phyloP scores from a whole-genome alignment of 805 yeast genomes.

The Candida odintsovae region DNA sequence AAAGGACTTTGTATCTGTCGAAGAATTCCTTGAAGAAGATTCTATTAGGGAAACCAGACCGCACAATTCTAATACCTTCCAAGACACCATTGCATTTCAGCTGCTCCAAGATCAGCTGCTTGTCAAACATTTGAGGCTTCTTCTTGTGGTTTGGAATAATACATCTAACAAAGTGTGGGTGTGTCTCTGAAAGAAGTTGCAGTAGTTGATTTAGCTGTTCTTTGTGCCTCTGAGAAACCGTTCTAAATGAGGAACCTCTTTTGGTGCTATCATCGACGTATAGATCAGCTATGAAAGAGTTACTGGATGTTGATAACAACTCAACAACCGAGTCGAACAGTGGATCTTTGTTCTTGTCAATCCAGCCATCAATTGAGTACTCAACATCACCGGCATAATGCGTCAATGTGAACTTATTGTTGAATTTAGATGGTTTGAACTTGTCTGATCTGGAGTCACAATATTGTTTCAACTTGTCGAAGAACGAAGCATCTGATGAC shows the following conservation, averaged over 20 bases:
- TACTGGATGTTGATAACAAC: slow-evolving; percentile 52
- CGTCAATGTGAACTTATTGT: slow-evolving; percentile 73
- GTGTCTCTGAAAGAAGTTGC: slow-evolving; percentile 69
- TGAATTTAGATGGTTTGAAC: slow-evolving; percentile 67
- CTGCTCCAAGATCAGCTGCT: slow-evolving; percentile 75
- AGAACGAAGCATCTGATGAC: slow-evolving; percentile 76
- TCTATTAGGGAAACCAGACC: slow-evolving; percentile 96
- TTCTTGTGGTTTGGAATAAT: slow-evolving; percentile 84
- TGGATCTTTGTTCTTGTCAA: slow-evolving; percentile 92
- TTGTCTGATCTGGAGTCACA: slow-evolving; percentile 52
- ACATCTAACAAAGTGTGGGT: slow-evolving; percentile 96
- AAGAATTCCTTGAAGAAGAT: slow-evolving; percentile 78
- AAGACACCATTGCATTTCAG: slow-evolving; percentile 94
- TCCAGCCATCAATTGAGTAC: slow-evolving; percentile 87
- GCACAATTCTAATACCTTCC: slow-evolving; percentile 95
- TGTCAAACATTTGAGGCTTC: slow-evolving; percentile 65
- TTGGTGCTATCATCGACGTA: slow-evolving; percentile 37
- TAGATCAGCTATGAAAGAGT: slow-evolving; percentile 48
- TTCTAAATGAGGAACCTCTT: slow-evolving; percentile 46
- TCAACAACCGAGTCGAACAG: slow-evolving; percentile 67
- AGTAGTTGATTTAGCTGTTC: slow-evolving; percentile 73
- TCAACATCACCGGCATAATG: slow-evolving; percentile 98
- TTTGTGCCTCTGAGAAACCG: slow-evolving; percentile 85
- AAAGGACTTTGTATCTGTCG: slow-evolving; percentile 66
- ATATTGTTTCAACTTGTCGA: slow-evolving; percentile 65